Conservation (phyloP, 768 basidiomycete species). For the Pholiota conissans region DNA sequence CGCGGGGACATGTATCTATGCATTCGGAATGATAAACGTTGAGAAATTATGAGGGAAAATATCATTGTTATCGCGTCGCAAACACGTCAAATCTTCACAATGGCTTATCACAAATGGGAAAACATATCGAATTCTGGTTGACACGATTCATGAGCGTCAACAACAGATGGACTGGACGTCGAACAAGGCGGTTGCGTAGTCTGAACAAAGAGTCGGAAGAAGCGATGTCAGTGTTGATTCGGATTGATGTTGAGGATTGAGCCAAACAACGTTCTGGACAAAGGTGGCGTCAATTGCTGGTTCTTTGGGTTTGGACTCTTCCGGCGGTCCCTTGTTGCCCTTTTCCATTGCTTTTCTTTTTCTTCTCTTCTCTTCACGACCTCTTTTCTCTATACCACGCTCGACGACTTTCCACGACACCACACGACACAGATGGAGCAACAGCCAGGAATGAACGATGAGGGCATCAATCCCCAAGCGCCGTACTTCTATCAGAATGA, state of each 20-base stretch:
- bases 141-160: no score
- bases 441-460: constrained; percentile 45
- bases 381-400: constrained; percentile 22
- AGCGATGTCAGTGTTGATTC: neutral
- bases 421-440: constrained; percentile 45
- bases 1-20: neutral
- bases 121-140: no score
- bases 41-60: neutral
- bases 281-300: constrained; percentile 15
- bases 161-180: no score
- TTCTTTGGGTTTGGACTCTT: constrained; percentile 16
- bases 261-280: constrained; percentile 18
- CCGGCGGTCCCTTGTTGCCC: constrained; percentile 11
- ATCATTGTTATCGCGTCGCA: neutral
- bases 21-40: neutral
- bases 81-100: no score
- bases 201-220: neutral
- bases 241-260: constrained; percentile 11
- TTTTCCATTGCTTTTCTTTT: constrained; percentile 32
- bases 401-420: constrained; percentile 24
- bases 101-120: no score
- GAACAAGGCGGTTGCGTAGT: neutral
- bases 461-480: constrained; percentile 42
- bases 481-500: constrained; percentile 56
- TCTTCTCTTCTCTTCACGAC: constrained; percentile 37